phyloP scores from a whole-genome alignment of 176 grass and related monocot species.

The Musa acuminata region DNA sequence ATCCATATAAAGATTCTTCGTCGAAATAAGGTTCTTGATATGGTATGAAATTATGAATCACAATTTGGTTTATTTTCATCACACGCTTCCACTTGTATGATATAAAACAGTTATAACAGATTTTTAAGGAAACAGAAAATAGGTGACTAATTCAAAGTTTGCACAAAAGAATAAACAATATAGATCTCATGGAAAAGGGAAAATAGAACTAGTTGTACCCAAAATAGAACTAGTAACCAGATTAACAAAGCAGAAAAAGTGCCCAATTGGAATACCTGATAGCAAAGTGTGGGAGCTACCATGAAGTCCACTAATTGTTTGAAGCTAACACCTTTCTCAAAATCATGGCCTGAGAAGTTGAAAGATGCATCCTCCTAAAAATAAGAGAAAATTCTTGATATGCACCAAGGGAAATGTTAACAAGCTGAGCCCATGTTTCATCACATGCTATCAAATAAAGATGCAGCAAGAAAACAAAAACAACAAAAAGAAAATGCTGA shows the following conservation, averaged over 20 bases:
- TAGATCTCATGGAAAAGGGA: no score
- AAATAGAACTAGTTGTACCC: neutral
- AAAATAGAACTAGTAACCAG: neutral
- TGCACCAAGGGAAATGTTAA: neutral
- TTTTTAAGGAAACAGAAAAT: neutral
- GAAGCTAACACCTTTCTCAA: slow-evolving; percentile 49
- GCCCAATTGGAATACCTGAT: slow-evolving; percentile 49
- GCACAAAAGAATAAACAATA: neutral
- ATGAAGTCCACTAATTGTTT: slow-evolving; percentile 67
- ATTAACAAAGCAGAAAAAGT: neutral
- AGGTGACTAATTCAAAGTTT: neutral
- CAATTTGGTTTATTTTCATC: no score
- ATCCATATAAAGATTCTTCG: no score
- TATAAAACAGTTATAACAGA: neutral
- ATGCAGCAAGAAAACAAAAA: neutral
- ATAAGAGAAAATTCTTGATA: neutral
- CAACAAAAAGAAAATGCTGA: no score
- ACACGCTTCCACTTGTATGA: neutral
- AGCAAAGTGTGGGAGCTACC: slow-evolving; percentile 93
- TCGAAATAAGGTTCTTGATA: no score
- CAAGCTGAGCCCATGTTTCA: neutral
- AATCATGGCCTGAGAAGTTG: slow-evolving; percentile 34
- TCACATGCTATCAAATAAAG: neutral
- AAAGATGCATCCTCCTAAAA: slow-evolving; percentile 33
- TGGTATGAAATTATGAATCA: no score